These are phyloP conservation scores for Dictyostelium discoideum DNA, from an alignment of 78 protist genomes.

Conservation along the genomic window DNA sequence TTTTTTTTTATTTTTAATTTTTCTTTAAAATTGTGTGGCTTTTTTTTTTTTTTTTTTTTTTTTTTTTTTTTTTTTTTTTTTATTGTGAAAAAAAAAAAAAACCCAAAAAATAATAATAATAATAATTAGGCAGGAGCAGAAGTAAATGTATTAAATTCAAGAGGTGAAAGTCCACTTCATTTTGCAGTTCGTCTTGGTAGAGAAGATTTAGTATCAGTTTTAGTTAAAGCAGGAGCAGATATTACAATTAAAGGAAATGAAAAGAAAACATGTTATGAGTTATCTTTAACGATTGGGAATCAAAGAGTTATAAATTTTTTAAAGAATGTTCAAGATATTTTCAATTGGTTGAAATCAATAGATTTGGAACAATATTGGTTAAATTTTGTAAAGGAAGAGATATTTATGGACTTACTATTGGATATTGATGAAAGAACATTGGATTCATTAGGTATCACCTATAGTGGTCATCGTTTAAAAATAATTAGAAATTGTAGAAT, in stretches of 20 bases:
- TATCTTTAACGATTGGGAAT: slow-evolving; percentile 42
- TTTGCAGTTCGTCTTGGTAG: slow-evolving; percentile 82
- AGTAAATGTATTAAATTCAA: slow-evolving; percentile 66
- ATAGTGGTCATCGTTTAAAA: slow-evolving; percentile 51
- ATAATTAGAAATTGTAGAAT: slow-evolving; percentile 33
- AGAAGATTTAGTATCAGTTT: slow-evolving; percentile 78
- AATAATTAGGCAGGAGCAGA: slow-evolving; percentile 73
- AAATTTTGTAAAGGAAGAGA: slow-evolving; percentile 77
- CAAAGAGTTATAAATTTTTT: slow-evolving; percentile 46
- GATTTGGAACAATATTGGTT: slow-evolving; percentile 49
- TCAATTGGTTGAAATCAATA: slow-evolving; percentile 48
- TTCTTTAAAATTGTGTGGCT: too few species aligned
- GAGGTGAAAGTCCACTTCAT: slow-evolving; percentile 83
- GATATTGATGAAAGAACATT: slow-evolving; percentile 55
- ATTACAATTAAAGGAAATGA: slow-evolving; percentile 49
- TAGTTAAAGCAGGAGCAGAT: slow-evolving; percentile 86
- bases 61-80: neutral
- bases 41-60: neutral
- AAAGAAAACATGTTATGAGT: slow-evolving; percentile 73
- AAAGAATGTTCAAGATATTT: slow-evolving; percentile 66
- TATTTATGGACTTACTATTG: slow-evolving; percentile 60
- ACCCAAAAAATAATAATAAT: neutral
- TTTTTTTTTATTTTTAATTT: too few species aligned
- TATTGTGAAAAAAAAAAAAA: neutral
- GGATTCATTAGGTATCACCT: slow-evolving; percentile 29